Evolutionary conservation across 805 yeast species (phyloP), one percentile per base, ranked within the genome.

Genomic region (Ogataea populi-albae): DNA sequence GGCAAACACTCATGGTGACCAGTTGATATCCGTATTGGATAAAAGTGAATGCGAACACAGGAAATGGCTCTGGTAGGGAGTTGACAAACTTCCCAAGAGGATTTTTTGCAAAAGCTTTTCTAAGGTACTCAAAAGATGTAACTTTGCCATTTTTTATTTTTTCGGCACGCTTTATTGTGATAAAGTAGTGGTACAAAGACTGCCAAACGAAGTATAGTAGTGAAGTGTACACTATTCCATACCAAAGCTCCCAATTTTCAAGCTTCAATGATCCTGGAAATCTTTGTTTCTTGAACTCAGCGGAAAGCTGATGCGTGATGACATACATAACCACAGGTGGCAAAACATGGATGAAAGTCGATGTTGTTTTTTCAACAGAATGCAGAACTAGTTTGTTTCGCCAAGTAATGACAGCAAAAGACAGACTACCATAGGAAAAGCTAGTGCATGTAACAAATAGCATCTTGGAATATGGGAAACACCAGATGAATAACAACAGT

Each of bases 351-450:
- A 91, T 91, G 51, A 87, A 84, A 3, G 95, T 80, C 15, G 91
- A 79, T 2, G 98, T 93, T 11, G 89, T 86, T 59, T 91, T 91
- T 47, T 91, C 98, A 41, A 91, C 74, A 9, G 91, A 81, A 55
- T 91, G 98, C 31, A 91, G 68, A 6, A 91, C 98, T 37, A 91
- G 68, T 5, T 96, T 88, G 58, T 91, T 91, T 49, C 95, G 71
- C 98, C 98, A 91, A 0, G 96, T 86, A 28, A 91, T 79, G 16
- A 91, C 96, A 0, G 97, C 97, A 73, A 86, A 89, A 5, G 95
- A 75, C 37, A 91, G 63, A 0, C 97, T 86, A 1, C 98, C 98
- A 64, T 83, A 79, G 1, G 93, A 73, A 41, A 91, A 77, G 7
- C 96, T 83, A 61, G 86, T 89, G 46, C 94, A 87, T 3, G 91